These are phyloP conservation scores for Asclepias syriaca DNA, from an alignment of 257 asterid species.

Conservation along the genomic window DNA sequence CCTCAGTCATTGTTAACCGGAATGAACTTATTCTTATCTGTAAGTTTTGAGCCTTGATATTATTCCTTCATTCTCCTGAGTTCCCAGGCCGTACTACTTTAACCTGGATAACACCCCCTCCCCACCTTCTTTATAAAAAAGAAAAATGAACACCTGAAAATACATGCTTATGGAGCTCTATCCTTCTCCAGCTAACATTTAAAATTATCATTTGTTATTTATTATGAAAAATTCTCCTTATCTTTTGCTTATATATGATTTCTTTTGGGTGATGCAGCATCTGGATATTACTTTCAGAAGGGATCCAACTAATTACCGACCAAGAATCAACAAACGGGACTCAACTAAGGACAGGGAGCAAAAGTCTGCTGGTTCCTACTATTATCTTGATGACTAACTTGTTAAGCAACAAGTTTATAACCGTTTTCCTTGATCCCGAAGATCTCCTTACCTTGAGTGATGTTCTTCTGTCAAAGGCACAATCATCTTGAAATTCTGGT, in stretches of 20 bases:
- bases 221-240: neutral
- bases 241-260: neutral
- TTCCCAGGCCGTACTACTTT: neutral
- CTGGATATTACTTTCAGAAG: conserved; percentile 91
- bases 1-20: conserved; percentile 96
- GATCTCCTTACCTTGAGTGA: conserved; percentile 2
- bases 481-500: neutral
- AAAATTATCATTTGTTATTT: neutral
- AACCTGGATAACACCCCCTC: too few relatives aligned
- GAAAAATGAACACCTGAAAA: neutral
- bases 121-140: neutral
- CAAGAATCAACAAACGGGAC: conserved; percentile 93
- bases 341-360: conserved; percentile 98
- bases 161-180: neutral
- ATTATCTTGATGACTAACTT: conserved; percentile 75
- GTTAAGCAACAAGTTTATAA: neutral
- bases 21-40: conserved; percentile 95
- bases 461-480: conserved; percentile 1
- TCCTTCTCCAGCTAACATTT: neutral
- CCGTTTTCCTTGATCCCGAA: neutral
- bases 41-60: conserved; percentile 33
- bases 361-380: conserved; percentile 87
- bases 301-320: conserved; percentile 93
- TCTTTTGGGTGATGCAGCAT: conserved; percentile 49
- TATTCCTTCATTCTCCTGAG: neutral